Base-by-base conservation (phyloP, 345 rosid genomes). In the Salix purpurea region DNA sequence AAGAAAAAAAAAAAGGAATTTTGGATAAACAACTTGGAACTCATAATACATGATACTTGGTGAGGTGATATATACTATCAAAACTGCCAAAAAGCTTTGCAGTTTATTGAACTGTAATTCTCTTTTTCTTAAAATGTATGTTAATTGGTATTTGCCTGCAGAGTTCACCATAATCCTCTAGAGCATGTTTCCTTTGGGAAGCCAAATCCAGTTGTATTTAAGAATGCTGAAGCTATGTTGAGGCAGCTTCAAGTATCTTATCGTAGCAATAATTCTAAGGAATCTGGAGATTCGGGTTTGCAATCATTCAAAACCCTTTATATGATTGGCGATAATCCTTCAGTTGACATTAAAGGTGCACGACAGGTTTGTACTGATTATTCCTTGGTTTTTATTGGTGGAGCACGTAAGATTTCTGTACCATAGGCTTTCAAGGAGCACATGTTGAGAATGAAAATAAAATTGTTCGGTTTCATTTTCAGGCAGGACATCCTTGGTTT, bases 401-500 rank as follows among this genome's bases (percentile, higher is more conserved):
- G 15, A 5, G 37, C 46, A 24, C 40, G 34, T 32, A 30, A 14
- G 24, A 46, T 52, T 23, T 68, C 23, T 9, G n/a, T 18, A 68
- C 40, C 16, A 12, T 72, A 52, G 18, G 26, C 30, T 26, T 11
- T 54, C 36, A 9, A 7, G 13, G 54, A 14, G 18, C 48, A 21
- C 50, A n/a, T 72, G 36, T 28, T 9, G 6, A 39, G 56, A 13
- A 65, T 9, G 16, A 60, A 40, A 40, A 72, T 5, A 34, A 24
- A n/a, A 2, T 37, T 21, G 2, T 44, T 34, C 46, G 50, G 12
- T 62, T 6, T 6, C 14, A 52, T 37, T 81, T 83, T 40, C 85
- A 84, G 90, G 84, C 88, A 0, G 86, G 88, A 67, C 77, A 65
- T 64, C 86, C 86, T 40, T 88, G 91, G 88, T 88, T 86, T 81